These are phyloP conservation scores for Aspergillus funiculosus DNA, from an alignment of 495 filamentous ascomycete genomes.

Conservation along the genomic window DNA sequence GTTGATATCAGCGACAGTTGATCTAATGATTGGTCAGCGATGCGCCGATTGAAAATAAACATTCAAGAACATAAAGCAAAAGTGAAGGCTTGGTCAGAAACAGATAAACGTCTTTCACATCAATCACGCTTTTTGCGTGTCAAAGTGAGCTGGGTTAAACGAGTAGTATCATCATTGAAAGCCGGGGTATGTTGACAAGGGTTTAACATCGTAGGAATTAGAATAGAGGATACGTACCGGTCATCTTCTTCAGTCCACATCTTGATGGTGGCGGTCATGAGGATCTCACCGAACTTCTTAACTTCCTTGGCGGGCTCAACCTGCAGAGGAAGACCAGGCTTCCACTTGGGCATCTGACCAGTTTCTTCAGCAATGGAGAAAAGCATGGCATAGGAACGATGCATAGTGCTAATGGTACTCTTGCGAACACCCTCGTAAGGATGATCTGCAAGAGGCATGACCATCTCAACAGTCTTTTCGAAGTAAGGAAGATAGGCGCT, in stretches of 20 bases:
- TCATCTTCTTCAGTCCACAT: constrained; percentile 87
- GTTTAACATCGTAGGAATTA: constrained; percentile 13
- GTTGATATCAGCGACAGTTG: constrained; percentile 91
- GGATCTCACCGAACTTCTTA: constrained; percentile 78
- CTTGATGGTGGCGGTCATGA: constrained; percentile 75
- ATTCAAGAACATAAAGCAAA: constrained; percentile 11
- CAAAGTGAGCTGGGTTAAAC: constrained; percentile 99
- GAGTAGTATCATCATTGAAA: constrained; percentile 75
- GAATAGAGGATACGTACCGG: constrained; percentile 60
- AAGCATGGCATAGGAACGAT: constrained; percentile 87
- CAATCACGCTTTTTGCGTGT: constrained; percentile 74
- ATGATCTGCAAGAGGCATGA: constrained; percentile 77
- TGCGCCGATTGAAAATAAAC: constrained; percentile 18
- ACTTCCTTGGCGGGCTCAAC: constrained; percentile 70
- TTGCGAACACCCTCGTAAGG: constrained; percentile 90
- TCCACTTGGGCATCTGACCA: constrained; percentile 74
- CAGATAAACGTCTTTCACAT: constrained; percentile 76
- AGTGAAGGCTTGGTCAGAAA: constrained; percentile 26
- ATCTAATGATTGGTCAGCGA: constrained; percentile 50
- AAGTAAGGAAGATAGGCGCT: constrained; percentile 77
- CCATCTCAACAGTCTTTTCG: constrained; percentile 78
- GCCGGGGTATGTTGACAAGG: not conserved
- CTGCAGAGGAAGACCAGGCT: constrained; percentile 79
- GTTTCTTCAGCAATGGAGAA: constrained; percentile 81
- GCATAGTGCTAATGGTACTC: constrained; percentile 81